phyloP scores from a whole-genome alignment of 495 filamentous ascomycete species.

The Xylaria flabelliformis region DNA sequence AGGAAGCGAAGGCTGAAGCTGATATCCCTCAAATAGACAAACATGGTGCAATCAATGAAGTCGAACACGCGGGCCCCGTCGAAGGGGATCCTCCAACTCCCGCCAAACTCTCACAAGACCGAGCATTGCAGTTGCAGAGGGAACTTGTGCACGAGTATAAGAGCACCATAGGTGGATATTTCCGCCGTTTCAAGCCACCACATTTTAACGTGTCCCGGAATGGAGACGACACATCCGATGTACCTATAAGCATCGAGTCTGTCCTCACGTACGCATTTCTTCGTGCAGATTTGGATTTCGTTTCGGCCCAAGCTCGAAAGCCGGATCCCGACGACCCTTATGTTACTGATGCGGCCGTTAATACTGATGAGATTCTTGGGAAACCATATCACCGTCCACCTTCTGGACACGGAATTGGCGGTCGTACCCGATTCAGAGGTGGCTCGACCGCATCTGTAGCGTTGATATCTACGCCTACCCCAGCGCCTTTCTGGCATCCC shows the following conservation, averaged over 20 bases:
- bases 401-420: constrained; percentile 66
- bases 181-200: constrained; percentile 82
- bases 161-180: constrained; percentile 89
- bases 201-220: constrained; percentile 54
- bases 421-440: constrained; percentile 80
- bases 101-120: constrained; percentile 44
- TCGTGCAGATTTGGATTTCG: constrained; percentile 89
- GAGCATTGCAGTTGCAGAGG: constrained; percentile 66
- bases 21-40: constrained; percentile 38
- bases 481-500: constrained; percentile 94
- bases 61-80: constrained; percentile 37
- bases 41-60: constrained; percentile 37
- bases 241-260: constrained; percentile 59
- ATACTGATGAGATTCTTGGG: constrained; percentile 79
- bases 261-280: constrained; percentile 90
- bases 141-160: constrained; percentile 79
- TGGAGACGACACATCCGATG: constrained; percentile 32
- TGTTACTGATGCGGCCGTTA: constrained; percentile 73
- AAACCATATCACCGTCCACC: constrained; percentile 63
- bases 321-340: constrained; percentile 70
- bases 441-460: constrained; percentile 90
- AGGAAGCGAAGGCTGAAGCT: constrained; percentile 43
- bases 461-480: constrained; percentile 88
- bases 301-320: constrained; percentile 80
- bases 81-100: constrained; percentile 42